A percentile compares a stretch with the other conserved stretches of the same genome.
Conservation (phyloP, 106 monocot genomes). For the Ottelia alismoides region DNA sequence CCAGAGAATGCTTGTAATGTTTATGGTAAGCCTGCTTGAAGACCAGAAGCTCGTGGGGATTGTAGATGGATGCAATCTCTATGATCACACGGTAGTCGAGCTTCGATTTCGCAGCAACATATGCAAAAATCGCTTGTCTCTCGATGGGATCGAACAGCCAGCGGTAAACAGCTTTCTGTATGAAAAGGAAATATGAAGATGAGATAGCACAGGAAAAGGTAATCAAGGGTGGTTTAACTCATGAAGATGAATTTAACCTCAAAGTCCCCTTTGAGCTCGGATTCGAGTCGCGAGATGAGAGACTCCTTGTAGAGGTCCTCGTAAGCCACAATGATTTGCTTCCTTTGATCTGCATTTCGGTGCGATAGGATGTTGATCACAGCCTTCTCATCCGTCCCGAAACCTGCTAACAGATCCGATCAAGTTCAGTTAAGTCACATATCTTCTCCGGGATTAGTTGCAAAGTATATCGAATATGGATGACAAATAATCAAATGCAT, state of each 20-base stretch:
- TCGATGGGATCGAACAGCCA: constrained; percentile 73
- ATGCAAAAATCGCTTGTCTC: constrained; percentile 56
- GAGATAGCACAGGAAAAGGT: background rate
- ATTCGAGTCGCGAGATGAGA: constrained; percentile 72
- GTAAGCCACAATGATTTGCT: constrained; percentile 44
- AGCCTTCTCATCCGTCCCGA: constrained; percentile 88
- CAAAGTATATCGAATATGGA: too few species aligned
- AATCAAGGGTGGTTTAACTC: background rate
- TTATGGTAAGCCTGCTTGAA: constrained; percentile 19
- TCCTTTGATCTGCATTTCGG: constrained; percentile 65
- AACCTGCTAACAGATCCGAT: too few species aligned
- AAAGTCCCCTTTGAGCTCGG: constrained; percentile 73
- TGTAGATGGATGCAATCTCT: constrained; percentile 15
- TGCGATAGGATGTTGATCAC: constrained; percentile 60
- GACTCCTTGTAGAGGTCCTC: constrained; percentile 65
- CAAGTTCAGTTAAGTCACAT: too few species aligned
- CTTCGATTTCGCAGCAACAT: constrained; percentile 31
- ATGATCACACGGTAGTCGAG: constrained; percentile 22
- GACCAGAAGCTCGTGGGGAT: constrained; percentile 14
- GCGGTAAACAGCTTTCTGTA: constrained; percentile 77
- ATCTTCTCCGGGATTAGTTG: too few species aligned
- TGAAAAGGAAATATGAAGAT: background rate
- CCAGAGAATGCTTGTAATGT: constrained; percentile 19
- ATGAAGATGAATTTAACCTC: constrained; percentile 24
- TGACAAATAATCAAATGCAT: too few species aligned